phyloP scores from a whole-genome alignment of 2,329 filamentous ascomycete species.

The Diaporthe sp. region DNA sequence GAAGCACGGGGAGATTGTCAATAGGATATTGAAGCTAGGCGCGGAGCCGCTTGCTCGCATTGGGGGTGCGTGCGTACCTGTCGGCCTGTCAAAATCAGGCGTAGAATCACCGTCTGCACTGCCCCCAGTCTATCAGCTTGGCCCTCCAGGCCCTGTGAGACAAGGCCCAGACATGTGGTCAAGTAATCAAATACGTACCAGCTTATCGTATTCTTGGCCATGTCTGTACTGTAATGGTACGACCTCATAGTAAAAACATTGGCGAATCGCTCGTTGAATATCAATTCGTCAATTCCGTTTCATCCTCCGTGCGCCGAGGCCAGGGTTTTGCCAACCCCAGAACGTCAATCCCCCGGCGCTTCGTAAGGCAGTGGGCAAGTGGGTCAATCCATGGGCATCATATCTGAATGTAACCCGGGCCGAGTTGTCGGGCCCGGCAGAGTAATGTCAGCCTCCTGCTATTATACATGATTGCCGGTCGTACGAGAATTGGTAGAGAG shows the following conservation, averaged over 20 bases:
- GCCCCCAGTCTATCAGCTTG: constrained; percentile 19
- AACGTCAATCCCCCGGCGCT: not conserved
- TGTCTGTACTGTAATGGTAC: no score
- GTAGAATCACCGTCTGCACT: not conserved
- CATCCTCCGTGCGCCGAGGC: not conserved
- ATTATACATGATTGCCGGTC: not conserved
- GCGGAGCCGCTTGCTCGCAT: not conserved
- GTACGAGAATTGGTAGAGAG: not conserved
- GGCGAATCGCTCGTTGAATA: not conserved
- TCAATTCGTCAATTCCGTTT: not conserved
- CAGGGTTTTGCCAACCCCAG: not conserved
- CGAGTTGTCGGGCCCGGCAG: not conserved
- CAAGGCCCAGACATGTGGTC: not conserved
- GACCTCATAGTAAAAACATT: not conserved
- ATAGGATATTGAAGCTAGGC: not conserved
- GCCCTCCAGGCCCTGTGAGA: constrained; percentile 10
- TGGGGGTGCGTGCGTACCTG: not conserved
- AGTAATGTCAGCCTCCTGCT: not conserved
- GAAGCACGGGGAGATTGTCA: not conserved
- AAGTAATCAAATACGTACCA: not conserved
- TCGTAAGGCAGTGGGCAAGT: not conserved
- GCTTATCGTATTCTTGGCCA: not conserved
- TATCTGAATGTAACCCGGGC: not conserved
- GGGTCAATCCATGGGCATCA: not conserved
- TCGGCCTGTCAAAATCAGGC: not conserved